These are phyloP conservation scores for Globisporangium yorkense DNA, from an alignment of 352 stramenopile genomes.

Conservation along the genomic window DNA sequence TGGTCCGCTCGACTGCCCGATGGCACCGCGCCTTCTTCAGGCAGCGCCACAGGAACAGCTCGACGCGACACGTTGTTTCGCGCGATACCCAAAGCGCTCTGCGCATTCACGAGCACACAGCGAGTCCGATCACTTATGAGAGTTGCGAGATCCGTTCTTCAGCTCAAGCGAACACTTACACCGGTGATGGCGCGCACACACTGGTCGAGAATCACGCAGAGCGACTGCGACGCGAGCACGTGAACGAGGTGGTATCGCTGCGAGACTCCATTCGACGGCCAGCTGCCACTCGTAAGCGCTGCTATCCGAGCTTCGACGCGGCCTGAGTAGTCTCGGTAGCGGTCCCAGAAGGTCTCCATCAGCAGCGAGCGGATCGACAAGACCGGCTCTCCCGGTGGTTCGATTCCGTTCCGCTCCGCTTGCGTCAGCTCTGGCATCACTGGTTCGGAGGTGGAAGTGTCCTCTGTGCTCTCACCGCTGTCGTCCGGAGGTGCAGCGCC, in stretches of 20 bases:
- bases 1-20: conserved; percentile 34
- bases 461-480: not conserved
- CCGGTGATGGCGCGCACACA: conserved; percentile 52
- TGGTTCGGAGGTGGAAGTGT: not conserved
- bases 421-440: conserved; percentile 17
- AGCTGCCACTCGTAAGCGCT: not conserved
- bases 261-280: not conserved
- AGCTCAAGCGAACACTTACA: conserved; percentile 23
- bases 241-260: conserved; percentile 30
- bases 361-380: conserved; percentile 25
- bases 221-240: conserved; percentile 39
- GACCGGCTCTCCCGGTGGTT: conserved; percentile 23
- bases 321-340: conserved; percentile 28
- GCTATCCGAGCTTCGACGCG: conserved; percentile 15
- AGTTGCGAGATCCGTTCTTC: not conserved
- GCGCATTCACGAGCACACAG: not conserved
- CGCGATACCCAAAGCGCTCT: conserved; percentile 42
- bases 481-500: conserved; percentile 1
- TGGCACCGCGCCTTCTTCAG: conserved; percentile 24
- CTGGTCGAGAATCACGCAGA: conserved; percentile 43
- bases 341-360: conserved; percentile 19
- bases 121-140: not conserved
- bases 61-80: conserved; percentile 33
- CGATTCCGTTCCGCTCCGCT: conserved; percentile 33
- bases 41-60: conserved; percentile 25